phyloP scores from a whole-genome alignment of 2,329 filamentous ascomycete species.

The Aspergillus candidus region DNA sequence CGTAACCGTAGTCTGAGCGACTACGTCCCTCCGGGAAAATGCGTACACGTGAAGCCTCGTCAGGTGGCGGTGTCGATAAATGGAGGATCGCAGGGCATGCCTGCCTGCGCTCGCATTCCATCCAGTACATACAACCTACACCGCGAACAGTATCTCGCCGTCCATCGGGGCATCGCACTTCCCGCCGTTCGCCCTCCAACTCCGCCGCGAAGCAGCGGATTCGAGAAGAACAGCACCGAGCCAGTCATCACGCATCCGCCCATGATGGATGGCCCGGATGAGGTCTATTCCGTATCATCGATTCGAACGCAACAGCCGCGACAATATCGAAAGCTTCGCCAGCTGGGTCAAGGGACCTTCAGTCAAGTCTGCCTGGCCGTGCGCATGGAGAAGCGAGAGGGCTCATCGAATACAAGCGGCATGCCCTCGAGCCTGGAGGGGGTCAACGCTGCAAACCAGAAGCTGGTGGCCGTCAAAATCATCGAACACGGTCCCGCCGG shows the following conservation, averaged over 20 bases:
- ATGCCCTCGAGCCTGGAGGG: conserved; percentile 6
- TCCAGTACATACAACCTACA: conserved; percentile 46
- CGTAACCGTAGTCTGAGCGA: conserved; percentile 84
- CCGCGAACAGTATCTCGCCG: conserved; percentile 74
- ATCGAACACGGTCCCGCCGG: conserved; percentile 92
- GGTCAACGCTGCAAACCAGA: conserved; percentile 51
- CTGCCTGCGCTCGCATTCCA: conserved; percentile 44
- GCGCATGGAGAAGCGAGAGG: conserved; percentile 57
- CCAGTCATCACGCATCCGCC: conserved; percentile 20
- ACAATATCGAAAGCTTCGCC: conserved; percentile 71
- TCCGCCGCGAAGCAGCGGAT: conserved; percentile 68
- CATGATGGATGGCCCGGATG: conserved; percentile 29
- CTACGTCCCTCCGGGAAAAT: conserved; percentile 64
- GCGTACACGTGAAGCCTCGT: conserved; percentile 60
- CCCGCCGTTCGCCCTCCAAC: conserved; percentile 62
- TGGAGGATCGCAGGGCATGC: conserved; percentile 39
- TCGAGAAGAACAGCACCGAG: conserved; percentile 47
- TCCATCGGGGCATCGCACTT: conserved; percentile 65
- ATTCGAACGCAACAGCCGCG: conserved; percentile 63
- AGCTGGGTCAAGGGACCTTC: conserved; percentile 89
- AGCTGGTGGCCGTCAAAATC: conserved; percentile 88
- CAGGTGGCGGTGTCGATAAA: conserved; percentile 67
- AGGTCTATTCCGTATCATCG: conserved; percentile 65
- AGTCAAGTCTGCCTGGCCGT: conserved; percentile 90
- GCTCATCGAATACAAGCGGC: conserved; percentile 6